phyloP scores from a whole-genome alignment of 2,329 filamentous ascomycete genomes.

The Fusarium sambucinum region DNA sequence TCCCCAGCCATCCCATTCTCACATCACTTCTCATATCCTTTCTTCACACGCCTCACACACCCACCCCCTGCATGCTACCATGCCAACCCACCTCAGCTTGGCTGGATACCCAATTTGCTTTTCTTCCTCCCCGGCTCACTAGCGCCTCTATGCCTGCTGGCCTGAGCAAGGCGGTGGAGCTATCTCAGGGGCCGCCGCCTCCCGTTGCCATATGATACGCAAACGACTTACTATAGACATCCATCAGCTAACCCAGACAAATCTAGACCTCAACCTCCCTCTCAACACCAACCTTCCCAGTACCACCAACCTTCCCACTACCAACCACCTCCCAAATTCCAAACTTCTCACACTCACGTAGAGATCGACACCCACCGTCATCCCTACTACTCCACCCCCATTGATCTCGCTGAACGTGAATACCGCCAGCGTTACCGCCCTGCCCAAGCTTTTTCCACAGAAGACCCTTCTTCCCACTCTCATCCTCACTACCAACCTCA shows the following conservation, averaged over 20 bases:
- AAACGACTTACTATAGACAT: conserved; percentile 48
- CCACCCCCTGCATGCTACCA: conserved; percentile 32
- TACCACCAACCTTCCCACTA: conserved; percentile 56
- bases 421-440: conserved; percentile 72
- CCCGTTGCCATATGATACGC: conserved; percentile 51
- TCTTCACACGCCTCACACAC: conserved; percentile 29
- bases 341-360: conserved; percentile 69
- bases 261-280: conserved; percentile 54
- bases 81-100: conserved; percentile 40
- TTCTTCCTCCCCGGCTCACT: conserved; percentile 36
- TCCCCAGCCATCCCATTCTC: conserved; percentile 44
- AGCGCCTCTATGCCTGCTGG: conserved; percentile 40
- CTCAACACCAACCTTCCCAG: conserved; percentile 58
- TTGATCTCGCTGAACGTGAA: conserved; percentile 75
- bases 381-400: conserved; percentile 62
- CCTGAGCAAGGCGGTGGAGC: conserved; percentile 46
- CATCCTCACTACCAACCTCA: conserved; percentile 50
- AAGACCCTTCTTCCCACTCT: conserved; percentile 52
- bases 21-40: conserved; percentile 31
- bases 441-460: conserved; percentile 53
- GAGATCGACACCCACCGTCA: conserved; percentile 70
- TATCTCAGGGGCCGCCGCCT: conserved; percentile 44
- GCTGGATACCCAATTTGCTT: conserved; percentile 47
- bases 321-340: conserved; percentile 59
- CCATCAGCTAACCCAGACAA: conserved; percentile 50